phyloP scores from a whole-genome alignment of 202 grass and related monocot genomes.

The Zoysia matrella region DNA sequence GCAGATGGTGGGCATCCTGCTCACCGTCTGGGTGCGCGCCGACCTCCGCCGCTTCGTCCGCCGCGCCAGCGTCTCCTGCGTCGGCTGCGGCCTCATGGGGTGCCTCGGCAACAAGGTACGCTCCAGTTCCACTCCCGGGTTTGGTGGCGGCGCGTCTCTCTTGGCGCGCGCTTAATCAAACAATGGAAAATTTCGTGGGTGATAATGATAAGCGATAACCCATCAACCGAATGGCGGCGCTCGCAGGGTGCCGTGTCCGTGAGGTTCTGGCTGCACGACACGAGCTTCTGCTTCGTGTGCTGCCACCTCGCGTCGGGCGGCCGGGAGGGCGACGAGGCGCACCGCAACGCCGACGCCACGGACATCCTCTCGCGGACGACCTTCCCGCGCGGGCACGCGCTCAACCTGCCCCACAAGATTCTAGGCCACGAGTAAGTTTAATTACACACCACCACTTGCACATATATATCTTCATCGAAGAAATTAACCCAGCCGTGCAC shows the following conservation, averaged over 20 bases:
- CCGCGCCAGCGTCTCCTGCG: slow-evolving; percentile 67
- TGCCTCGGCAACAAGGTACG: slow-evolving; percentile 91
- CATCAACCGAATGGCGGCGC: too few relatives aligned
- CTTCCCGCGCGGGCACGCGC: slow-evolving; percentile 60
- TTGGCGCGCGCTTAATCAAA: too few relatives aligned
- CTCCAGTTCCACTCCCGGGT: not conserved
- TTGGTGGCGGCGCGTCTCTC: too few relatives aligned
- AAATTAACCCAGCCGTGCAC: not conserved
- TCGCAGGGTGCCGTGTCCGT: slow-evolving; percentile 75
- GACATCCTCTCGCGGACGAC: slow-evolving; percentile 75
- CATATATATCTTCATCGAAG: not conserved
- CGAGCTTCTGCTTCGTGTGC: slow-evolving; percentile 92
- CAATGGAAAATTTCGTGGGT: too few relatives aligned
- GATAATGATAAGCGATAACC: too few relatives aligned
- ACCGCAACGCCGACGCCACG: slow-evolving; percentile 79
- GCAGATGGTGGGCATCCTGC: slow-evolving; percentile 95
- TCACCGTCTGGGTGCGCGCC: slow-evolving; percentile 77
- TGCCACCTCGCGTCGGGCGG: slow-evolving; percentile 93
- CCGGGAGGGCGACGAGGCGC: slow-evolving; percentile 70
- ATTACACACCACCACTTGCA: not conserved
- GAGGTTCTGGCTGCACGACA: slow-evolving; percentile 70
- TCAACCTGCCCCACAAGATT: slow-evolving; percentile 71
- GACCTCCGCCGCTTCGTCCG: slow-evolving; percentile 64
- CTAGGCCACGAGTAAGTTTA: slow-evolving; percentile 78
- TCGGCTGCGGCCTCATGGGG: slow-evolving; percentile 85